phyloP scores from a whole-genome alignment of 2,329 filamentous ascomycete genomes.

The Diaporthe humulicola region DNA sequence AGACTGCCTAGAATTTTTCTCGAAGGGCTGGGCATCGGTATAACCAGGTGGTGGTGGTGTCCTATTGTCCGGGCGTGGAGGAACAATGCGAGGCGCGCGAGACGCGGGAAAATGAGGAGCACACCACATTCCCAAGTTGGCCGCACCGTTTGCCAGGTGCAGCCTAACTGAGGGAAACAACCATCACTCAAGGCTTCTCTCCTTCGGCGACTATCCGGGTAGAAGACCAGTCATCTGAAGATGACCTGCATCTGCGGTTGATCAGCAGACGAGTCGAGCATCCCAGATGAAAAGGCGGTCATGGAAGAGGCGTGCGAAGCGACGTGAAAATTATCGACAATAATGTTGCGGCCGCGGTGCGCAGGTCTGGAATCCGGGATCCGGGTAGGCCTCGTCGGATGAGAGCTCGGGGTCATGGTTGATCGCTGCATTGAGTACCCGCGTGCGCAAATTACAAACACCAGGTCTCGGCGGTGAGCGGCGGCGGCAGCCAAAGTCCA shows the following conservation, averaged over 20 bases:
- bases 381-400: slow-evolving; percentile 11
- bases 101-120: slow-evolving; percentile 17
- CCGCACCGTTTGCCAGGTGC: neutral
- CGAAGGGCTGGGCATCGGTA: slow-evolving; percentile 29
- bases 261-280: neutral
- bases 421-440: slow-evolving; percentile 15
- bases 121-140: neutral
- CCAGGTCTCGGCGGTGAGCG: slow-evolving; percentile 30
- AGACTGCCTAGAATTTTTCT: slow-evolving; percentile 27
- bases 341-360: slow-evolving; percentile 13
- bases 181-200: neutral
- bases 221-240: slow-evolving; percentile 5
- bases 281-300: slow-evolving; percentile 13
- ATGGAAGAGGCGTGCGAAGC: slow-evolving; percentile 10
- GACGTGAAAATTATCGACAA: neutral
- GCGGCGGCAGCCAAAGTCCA: neutral
- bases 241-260: slow-evolving; percentile 10
- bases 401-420: slow-evolving; percentile 25
- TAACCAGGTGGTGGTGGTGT: neutral
- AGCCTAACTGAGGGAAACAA: neutral
- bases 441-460: slow-evolving; percentile 21
- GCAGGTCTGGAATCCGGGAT: slow-evolving; percentile 6
- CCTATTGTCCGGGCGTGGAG: neutral
- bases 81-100: neutral
- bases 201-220: neutral